These are phyloP conservation scores for Populus euphratica DNA, from an alignment of 345 rosid species.

Conservation along the genomic window DNA sequence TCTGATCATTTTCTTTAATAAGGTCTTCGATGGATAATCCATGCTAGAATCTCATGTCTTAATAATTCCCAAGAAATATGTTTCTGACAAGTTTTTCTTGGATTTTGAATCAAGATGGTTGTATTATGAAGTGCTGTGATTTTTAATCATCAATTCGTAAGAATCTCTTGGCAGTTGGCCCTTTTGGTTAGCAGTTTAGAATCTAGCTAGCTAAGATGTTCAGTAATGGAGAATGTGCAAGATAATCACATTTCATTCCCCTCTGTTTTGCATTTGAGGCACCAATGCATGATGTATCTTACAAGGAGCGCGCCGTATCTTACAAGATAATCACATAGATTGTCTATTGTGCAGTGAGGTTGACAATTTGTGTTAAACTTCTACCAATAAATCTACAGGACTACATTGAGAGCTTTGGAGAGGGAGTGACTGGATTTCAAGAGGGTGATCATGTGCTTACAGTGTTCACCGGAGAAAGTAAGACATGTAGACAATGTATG, in stretches of 20 bases:
- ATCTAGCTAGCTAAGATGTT: background rate
- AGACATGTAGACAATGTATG: constrained; percentile 57
- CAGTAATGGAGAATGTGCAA: background rate
- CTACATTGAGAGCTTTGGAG: constrained; percentile 74
- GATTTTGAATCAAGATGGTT: background rate
- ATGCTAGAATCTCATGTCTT: too few relatives aligned
- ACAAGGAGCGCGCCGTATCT: background rate
- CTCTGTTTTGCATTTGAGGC: background rate
- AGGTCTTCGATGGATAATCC: background rate
- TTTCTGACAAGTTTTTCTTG: background rate
- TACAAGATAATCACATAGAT: background rate
- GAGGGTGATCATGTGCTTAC: constrained; percentile 88
- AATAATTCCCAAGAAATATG: background rate
- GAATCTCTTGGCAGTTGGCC: too few relatives aligned
- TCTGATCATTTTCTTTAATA: background rate
- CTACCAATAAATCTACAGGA: constrained; percentile 42
- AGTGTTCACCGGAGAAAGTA: constrained; percentile 81
- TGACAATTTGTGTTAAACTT: background rate
- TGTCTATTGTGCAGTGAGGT: background rate
- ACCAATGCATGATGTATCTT: too few relatives aligned
- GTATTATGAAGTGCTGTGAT: background rate
- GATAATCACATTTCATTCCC: background rate
- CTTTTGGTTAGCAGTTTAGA: background rate
- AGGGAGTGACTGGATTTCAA: constrained; percentile 69
- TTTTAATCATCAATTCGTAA: too few relatives aligned